phyloP scores from a whole-genome alignment of 352 stramenopile species.

The Pythium myriotylum region DNA sequence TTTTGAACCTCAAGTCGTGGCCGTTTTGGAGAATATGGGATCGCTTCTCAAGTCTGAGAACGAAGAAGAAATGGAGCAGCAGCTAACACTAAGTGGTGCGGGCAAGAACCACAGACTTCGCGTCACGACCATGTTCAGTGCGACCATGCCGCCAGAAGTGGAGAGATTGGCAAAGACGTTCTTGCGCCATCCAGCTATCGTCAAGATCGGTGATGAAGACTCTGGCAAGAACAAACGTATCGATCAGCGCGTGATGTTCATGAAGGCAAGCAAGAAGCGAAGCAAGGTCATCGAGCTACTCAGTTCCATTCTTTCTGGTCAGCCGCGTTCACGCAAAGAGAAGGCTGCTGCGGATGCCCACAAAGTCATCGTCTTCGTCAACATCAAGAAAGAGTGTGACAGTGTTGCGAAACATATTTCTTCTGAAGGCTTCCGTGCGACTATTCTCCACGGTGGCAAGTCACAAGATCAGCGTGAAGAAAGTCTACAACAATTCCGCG shows the following conservation, averaged over 20 bases:
- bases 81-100: constrained; percentile 71
- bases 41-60: constrained; percentile 96
- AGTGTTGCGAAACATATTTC: constrained; percentile 94
- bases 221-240: constrained; percentile 99
- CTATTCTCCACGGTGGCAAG: constrained; percentile 97
- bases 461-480: constrained; percentile 96
- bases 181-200: constrained; percentile 95
- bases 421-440: constrained; percentile 86
- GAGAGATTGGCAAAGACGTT: constrained; percentile 97
- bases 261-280: constrained; percentile 93
- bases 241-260: constrained; percentile 95
- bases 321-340: constrained; percentile 70
- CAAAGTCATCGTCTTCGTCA: constrained; percentile 99
- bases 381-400: constrained; percentile 98
- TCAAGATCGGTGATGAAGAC: constrained; percentile 98
- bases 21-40: constrained; percentile 97
- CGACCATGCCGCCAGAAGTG: constrained; percentile 98
- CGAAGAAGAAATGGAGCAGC: constrained; percentile 95
- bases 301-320: constrained; percentile 77
- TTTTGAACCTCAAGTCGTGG: constrained; percentile 96
- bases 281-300: constrained; percentile 85
- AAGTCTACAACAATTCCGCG: constrained; percentile 90
- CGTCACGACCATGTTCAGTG: constrained; percentile 98
- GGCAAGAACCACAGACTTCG: constrained; percentile 74
- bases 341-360: constrained; percentile 69